Evolutionary conservation across 495 filamentous ascomycete genomes (phyloP).

Genomic region (Aspergillus heteromorphus): DNA sequence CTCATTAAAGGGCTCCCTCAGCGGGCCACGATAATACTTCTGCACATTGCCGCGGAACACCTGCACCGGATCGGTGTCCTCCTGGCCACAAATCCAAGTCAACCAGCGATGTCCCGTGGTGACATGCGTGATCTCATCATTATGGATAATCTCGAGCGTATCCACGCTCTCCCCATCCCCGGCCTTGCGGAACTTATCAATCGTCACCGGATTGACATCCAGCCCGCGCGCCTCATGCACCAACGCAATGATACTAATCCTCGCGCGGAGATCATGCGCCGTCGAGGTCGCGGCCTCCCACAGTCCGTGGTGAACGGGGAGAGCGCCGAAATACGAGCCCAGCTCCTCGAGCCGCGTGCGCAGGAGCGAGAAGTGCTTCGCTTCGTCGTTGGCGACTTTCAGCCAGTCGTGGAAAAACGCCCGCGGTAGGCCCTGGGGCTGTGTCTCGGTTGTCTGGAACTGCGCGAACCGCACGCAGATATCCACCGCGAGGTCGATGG

Average conservation of each 20-base stretch:
- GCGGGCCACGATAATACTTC: slow-evolving; percentile 41
- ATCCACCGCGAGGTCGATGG: slow-evolving; percentile 51
- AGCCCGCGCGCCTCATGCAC: slow-evolving; percentile 50
- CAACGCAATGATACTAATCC: slow-evolving; percentile 49
- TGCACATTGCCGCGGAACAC: slow-evolving; percentile 46
- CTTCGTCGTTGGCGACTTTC: slow-evolving; percentile 50
- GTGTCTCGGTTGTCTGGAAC: slow-evolving; percentile 35
- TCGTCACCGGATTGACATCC: slow-evolving; percentile 51
- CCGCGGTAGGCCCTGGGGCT: slow-evolving; percentile 32
- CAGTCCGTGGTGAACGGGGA: slow-evolving; percentile 47
- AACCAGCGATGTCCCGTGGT: slow-evolving; percentile 50
- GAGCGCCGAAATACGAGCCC: slow-evolving; percentile 44
- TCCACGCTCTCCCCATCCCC: slow-evolving; percentile 41
- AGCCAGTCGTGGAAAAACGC: slow-evolving; percentile 52
- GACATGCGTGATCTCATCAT: slow-evolving; percentile 53
- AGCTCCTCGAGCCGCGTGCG: slow-evolving; percentile 46
- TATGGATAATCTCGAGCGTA: slow-evolving; percentile 44
- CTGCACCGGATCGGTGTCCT: slow-evolving; percentile 44
- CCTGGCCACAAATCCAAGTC: slow-evolving; percentile 48
- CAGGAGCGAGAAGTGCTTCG: slow-evolving; percentile 50
- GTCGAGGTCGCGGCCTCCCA: slow-evolving; percentile 46
- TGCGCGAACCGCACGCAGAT: slow-evolving; percentile 48
- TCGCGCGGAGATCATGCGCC: slow-evolving; percentile 42
- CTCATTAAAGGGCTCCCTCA: slow-evolving; percentile 47
- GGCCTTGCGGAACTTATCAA: slow-evolving; percentile 47